A percentile compares a stretch with the other conserved stretches of the same genome.
Conservation (phyloP, 805 yeast genomes). For the Clavispora fructus region DNA sequence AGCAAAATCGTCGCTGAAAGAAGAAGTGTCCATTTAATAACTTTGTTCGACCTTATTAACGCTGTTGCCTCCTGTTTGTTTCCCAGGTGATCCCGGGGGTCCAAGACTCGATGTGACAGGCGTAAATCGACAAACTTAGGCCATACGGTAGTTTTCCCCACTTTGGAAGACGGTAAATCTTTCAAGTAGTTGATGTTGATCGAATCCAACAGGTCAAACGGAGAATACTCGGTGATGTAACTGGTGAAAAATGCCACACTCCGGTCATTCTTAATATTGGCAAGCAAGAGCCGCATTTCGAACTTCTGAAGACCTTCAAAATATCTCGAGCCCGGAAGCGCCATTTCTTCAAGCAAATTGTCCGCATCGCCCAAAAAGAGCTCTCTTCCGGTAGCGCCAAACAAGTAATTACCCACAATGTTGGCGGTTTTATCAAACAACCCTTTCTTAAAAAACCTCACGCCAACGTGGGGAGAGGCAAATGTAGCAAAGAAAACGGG, state of each 20-base stretch:
- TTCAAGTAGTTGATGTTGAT: constrained; percentile 45
- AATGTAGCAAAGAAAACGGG: constrained; percentile 55
- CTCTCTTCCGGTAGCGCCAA: constrained; percentile 35
- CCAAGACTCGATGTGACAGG: constrained; percentile 18
- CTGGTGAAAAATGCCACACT: constrained; percentile 86
- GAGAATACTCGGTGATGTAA: constrained; percentile 66
- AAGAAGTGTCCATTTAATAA: constrained; percentile 20
- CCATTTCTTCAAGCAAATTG: constrained; percentile 45
- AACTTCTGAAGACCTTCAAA: constrained; percentile 54
- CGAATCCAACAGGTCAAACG: constrained; percentile 56
- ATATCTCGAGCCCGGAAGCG: constrained; percentile 48
- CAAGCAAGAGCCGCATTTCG: constrained; percentile 52
- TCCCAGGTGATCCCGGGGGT: constrained; percentile 10
- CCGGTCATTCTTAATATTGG: constrained; percentile 78
- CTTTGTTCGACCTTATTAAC: constrained; percentile 24
- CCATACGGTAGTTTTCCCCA: constrained; percentile 32
- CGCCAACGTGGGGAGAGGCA: constrained; percentile 60
- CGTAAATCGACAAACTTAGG: constrained; percentile 52
- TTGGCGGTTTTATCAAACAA: constrained; percentile 31
- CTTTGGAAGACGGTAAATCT: constrained; percentile 36
- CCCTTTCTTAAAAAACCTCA: constrained; percentile 30
- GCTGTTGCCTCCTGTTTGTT: constrained; percentile 37
- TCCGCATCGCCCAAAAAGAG: constrained; percentile 35
- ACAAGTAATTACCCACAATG: constrained; percentile 25
- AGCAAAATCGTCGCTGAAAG: constrained; percentile 22